phyloP scores from a whole-genome alignment of 1,284 basidiomycete genomes.

The Malassezia sympodialis region DNA sequence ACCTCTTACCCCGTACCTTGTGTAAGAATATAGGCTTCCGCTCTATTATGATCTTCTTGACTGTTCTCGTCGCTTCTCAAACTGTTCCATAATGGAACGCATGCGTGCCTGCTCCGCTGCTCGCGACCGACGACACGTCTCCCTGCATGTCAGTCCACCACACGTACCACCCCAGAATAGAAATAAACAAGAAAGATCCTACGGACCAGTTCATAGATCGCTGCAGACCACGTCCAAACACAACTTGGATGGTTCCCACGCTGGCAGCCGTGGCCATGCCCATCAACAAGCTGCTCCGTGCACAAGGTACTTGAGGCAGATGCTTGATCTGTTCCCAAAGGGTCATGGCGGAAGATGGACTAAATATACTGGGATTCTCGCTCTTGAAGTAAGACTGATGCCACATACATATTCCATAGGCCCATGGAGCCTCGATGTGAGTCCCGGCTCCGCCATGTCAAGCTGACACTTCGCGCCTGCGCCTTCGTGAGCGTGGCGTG shows the following conservation, averaged over 20 bases:
- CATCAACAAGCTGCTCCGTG: constrained; percentile 13
- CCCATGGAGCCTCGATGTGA: constrained; percentile 1
- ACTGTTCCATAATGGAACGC: constrained; percentile 1
- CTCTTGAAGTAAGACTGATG: background rate
- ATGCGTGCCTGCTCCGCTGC: constrained; percentile 10
- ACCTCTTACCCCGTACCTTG: background rate
- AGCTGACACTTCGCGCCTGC: background rate
- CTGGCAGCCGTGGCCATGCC: constrained; percentile 11
- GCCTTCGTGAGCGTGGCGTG: background rate
- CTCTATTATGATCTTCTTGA: background rate
- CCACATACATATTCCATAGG: background rate
- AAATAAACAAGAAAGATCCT: constrained; percentile 13
- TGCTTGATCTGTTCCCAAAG: background rate
- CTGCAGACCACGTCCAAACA: constrained; percentile 1
- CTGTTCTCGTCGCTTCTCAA: constrained; percentile 3
- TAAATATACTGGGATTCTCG: background rate
- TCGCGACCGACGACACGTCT: constrained; percentile 16
- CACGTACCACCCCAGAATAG: constrained; percentile 13
- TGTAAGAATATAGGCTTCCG: background rate
- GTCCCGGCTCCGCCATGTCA: background rate
- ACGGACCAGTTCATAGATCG: constrained; percentile 13
- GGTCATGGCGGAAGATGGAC: background rate
- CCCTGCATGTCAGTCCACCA: constrained; percentile 4
- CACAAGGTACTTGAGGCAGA: constrained; percentile 15
- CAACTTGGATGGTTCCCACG: constrained; percentile 11